Evolutionary conservation across 2,329 filamentous ascomycete genomes (phyloP), one percentile per base, ranked within the genome.

Genomic region (Beauveria asiatica): DNA sequence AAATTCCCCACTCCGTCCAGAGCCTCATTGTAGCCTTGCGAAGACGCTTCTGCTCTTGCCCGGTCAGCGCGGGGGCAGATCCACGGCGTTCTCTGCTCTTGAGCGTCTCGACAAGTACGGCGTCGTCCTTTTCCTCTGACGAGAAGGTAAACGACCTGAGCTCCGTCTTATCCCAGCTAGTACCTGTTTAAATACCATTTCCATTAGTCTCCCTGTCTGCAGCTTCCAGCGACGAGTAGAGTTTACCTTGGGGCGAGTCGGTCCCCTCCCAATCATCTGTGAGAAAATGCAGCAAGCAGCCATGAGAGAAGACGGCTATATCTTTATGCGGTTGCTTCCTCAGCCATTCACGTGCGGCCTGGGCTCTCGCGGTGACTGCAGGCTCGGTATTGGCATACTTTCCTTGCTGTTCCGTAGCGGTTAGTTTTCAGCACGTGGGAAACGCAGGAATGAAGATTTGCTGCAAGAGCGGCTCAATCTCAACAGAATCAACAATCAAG

Each of bases 271-370:
- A 92, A 66, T 93, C 89, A 64, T 89, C 81, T 0, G 88, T 91
- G 60, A 93, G 76, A 67, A 88, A 92, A 70, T 93, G 89, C 65
- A 92, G 70, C 64, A 90, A 87, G 2, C 87, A 88, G 1, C 89
- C 89, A 67, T 93, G 89, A 3, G 88, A 87, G 16, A 92, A 87
- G 2, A 90, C 76, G 0, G 86, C 82, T 41, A 93, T 83, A 65
- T 90, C 80, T 8, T 74, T 75, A 67, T 86, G 83, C 2, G 69
- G 69, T 3, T 64, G 70, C 49, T 75, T 69, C 19, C 77, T 67
- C 57, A 91, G 70, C 75, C 80, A 86, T 16, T 76, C 64, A 46
- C 88, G 75, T 3, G 82, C 82, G 6, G 74, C 76, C 9, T 75
- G 73, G 0, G 87, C 85, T 25, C 87, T 76, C 25, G 73, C 74